These are phyloP conservation scores for Silene uniflora DNA, from an alignment of 148 eudicot species.

Conservation along the genomic window DNA sequence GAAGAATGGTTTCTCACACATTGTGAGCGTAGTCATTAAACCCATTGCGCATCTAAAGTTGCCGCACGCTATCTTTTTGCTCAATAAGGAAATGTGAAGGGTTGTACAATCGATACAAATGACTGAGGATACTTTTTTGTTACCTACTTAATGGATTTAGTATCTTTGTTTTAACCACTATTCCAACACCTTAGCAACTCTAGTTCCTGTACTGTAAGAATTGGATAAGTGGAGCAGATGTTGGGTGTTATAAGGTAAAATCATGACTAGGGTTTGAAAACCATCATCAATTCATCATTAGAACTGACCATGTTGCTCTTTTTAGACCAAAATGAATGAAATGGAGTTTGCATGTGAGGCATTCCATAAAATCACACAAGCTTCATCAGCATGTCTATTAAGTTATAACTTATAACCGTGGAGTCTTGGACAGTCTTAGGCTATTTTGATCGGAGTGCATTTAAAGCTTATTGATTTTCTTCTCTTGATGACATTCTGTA, in stretches of 20 bases:
- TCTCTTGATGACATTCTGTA: constrained; percentile 51
- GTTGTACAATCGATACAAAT: neutral
- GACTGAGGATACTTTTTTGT: neutral
- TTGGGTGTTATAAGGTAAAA: too few relatives aligned
- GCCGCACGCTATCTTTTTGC: neutral
- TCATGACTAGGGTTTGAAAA: too few relatives aligned
- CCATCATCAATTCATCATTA: too few relatives aligned
- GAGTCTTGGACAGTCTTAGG: neutral
- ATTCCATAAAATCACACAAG: neutral
- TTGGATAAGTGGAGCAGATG: neutral
- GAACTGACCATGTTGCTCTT: neutral
- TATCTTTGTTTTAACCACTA: neutral
- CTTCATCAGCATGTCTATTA: neutral
- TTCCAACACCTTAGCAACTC: neutral
- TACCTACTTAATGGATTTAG: neutral
- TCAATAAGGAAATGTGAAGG: neutral
- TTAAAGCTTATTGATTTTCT: constrained; percentile 34
- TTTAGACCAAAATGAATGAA: too few relatives aligned
- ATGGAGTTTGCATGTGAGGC: neutral
- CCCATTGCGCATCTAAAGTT: neutral
- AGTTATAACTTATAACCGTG: neutral
- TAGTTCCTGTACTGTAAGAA: neutral
- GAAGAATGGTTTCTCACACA: neutral
- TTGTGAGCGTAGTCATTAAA: neutral
- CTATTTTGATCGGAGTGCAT: neutral